Conservation (phyloP, 371 early-diverging fungal genomes). For the Nematocida ausubeli region DNA sequence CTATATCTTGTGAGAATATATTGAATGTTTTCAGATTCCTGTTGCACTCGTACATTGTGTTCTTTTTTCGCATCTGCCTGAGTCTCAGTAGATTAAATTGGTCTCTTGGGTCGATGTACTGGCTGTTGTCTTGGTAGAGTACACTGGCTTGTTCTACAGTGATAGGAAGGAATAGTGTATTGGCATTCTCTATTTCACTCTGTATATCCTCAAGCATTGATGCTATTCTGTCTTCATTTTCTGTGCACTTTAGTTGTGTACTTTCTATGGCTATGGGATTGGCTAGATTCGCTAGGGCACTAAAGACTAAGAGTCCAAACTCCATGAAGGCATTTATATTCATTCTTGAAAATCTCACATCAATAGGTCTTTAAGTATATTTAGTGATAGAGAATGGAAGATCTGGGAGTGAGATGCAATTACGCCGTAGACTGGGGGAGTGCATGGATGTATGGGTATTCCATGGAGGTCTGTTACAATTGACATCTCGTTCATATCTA, state of each 20-base stretch:
- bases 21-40: neutral
- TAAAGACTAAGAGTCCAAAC: too few species aligned
- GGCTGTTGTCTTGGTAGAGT: too few species aligned
- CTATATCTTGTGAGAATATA: neutral
- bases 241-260: too few species aligned
- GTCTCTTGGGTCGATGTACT: too few species aligned
- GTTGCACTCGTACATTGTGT: neutral
- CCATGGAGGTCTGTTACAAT: conserved; percentile 29
- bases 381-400: conserved; percentile 9
- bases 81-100: too few species aligned
- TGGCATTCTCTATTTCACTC: neutral
- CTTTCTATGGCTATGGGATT: too few species aligned
- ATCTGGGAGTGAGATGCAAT: conserved; percentile 5
- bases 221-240: neutral
- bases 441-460: neutral
- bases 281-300: too few species aligned
- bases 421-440: conserved; percentile 29
- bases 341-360: neutral
- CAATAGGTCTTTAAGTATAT: neutral
- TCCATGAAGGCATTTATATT: neutral
- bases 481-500: conserved; percentile 6
- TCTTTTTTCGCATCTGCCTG: too few species aligned
- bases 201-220: neutral
- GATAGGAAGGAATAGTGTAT: neutral
- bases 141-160: too few species aligned